A percentile compares a stretch with the other conserved stretches of the same genome.
These are phyloP conservation scores for Spergularia bocconei DNA, from an alignment of 148 eudicot genomes.

Conservation along the genomic window DNA sequence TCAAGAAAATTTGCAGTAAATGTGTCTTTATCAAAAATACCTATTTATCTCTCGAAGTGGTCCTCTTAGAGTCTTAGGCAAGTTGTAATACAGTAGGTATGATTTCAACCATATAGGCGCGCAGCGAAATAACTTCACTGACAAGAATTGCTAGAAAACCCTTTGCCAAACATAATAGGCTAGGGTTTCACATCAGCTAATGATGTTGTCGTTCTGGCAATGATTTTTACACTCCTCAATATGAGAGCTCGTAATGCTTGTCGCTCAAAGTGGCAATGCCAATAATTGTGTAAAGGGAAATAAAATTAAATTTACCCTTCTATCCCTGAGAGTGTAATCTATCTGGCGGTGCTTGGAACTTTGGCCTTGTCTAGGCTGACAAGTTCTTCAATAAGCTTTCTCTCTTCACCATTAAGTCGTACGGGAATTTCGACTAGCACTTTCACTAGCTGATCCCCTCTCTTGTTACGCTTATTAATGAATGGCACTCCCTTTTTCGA, in stretches of 20 bases:
- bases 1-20: too few species aligned
- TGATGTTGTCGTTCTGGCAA: background rate
- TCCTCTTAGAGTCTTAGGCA: background rate
- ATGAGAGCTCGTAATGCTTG: background rate
- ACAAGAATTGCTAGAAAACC: background rate
- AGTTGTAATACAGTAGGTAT: background rate
- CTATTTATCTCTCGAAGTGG: background rate
- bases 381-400: conserved; percentile 79
- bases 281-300: background rate
- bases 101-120: background rate
- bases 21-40: too few species aligned
- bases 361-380: conserved; percentile 58
- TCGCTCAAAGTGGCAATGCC: background rate
- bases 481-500: conserved; percentile 83
- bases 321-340: conserved; percentile 3
- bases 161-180: background rate
- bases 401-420: conserved; percentile 63
- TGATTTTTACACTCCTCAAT: background rate
- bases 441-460: conserved; percentile 89
- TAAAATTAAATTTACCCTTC: background rate
- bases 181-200: background rate
- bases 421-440: conserved; percentile 91
- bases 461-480: conserved; percentile 57
- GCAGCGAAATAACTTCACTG: background rate
- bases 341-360: conserved; percentile 48